These are phyloP conservation scores for Sindora glabra DNA, from an alignment of 306 rosid species.

Conservation along the genomic window DNA sequence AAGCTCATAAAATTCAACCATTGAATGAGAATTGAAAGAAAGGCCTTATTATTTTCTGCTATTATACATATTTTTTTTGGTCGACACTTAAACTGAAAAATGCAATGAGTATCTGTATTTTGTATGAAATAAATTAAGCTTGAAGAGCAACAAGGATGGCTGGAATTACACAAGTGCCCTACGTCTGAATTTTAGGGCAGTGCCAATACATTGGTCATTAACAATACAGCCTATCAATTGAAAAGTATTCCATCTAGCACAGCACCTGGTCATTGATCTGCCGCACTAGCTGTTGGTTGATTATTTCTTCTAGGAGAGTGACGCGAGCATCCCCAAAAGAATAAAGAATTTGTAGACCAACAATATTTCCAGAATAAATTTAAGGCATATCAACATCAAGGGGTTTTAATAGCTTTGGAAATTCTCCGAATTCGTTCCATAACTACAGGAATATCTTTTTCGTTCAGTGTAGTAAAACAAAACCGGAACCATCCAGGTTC, in stretches of 20 bases:
- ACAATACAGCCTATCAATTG: not conserved
- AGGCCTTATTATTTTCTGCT: not conserved
- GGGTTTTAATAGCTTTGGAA: conserved; percentile 40
- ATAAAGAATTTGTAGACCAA: conserved; percentile 28
- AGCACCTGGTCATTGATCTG: conserved; percentile 3
- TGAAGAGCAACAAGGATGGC: not conserved
- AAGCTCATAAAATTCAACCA: not conserved
- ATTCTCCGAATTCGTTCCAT: conserved; percentile 67
- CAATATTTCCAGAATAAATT: not conserved
- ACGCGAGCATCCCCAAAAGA: conserved; percentile 15
- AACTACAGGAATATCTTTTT: conserved; percentile 61
- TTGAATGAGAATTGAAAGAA: not conserved
- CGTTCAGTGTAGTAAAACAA: conserved; percentile 58
- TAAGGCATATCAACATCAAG: conserved; percentile 31
- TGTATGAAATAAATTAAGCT: not conserved
- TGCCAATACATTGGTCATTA: not conserved
- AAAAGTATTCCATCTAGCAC: not conserved
- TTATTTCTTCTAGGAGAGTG: conserved; percentile 1
- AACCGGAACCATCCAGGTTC: conserved; percentile 92
- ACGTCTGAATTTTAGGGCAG: not conserved
- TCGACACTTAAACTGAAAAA: too few species aligned
- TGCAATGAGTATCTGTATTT: too few species aligned
- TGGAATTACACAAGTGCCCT: not conserved
- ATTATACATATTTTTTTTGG: not conserved
- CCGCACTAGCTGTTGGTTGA: not conserved